phyloP scores from a whole-genome alignment of 2,329 filamentous ascomycete species.

The Calonectria montana region DNA sequence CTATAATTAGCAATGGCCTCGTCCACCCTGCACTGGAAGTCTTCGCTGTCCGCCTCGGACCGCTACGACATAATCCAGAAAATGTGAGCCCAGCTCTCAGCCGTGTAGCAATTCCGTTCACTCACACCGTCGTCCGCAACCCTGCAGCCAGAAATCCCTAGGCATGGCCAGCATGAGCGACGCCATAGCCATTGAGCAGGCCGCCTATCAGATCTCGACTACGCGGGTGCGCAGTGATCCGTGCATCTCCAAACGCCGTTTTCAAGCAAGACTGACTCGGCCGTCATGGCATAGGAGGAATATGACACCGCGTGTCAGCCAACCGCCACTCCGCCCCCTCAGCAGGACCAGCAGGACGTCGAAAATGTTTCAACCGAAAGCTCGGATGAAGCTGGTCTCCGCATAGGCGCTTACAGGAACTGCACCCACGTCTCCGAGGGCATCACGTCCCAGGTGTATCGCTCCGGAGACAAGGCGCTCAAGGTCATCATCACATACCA shows the following conservation, averaged over 20 bases:
- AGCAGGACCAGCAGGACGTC: conserved; percentile 12
- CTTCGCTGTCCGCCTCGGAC: conserved; percentile 65
- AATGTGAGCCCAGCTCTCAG: conserved; percentile 41
- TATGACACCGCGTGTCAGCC: conserved; percentile 61
- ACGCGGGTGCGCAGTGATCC: conserved; percentile 63
- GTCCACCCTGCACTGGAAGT: conserved; percentile 58
- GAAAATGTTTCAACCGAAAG: neutral
- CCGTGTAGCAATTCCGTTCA: neutral
- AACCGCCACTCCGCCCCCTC: conserved; percentile 23
- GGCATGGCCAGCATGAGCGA: conserved; percentile 46
- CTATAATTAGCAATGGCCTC: conserved; percentile 27
- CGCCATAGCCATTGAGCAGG: conserved; percentile 75
- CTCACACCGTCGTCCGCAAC: neutral
- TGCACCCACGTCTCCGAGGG: conserved; percentile 73
- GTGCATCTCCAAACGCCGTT: conserved; percentile 12
- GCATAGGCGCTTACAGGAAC: conserved; percentile 64
- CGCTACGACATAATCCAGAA: conserved; percentile 72
- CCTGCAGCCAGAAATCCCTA: conserved; percentile 45
- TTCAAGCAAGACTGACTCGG: conserved; percentile 37
- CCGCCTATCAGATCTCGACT: conserved; percentile 67
- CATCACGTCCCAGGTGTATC: conserved; percentile 86
- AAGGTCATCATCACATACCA: conserved; percentile 85
- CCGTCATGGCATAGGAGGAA: conserved; percentile 61
- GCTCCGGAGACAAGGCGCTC: conserved; percentile 73
- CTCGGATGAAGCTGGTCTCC: conserved; percentile 47